These are phyloP conservation scores for Cladophialophora chaetospira DNA, from an alignment of 2,329 filamentous ascomycete species.

Conservation along the genomic window DNA sequence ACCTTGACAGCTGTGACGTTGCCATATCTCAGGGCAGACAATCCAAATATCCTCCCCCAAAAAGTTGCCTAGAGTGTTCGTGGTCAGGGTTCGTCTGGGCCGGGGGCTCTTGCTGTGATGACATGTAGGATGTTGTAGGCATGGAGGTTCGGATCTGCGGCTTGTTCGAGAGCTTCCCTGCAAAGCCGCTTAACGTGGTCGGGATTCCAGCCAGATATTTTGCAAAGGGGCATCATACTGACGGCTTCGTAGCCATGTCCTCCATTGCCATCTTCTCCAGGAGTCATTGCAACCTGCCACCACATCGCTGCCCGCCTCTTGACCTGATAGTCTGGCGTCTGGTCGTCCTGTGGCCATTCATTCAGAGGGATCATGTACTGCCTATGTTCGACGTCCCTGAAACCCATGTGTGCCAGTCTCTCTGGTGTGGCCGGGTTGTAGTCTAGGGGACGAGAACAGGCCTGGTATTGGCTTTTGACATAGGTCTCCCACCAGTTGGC, in stretches of 20 bases:
- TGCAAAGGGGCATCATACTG: constrained; percentile 71
- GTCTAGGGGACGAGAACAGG: constrained; percentile 64
- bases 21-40: too few relatives aligned
- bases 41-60: too few relatives aligned
- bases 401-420: constrained; percentile 70
- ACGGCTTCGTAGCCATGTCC: constrained; percentile 62
- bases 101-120: constrained; percentile 32
- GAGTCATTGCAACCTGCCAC: constrained; percentile 78
- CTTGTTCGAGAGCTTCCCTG: constrained; percentile 65
- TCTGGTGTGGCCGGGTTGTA: constrained; percentile 61
- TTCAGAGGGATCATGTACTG: constrained; percentile 72
- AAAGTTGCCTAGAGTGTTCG: too few relatives aligned
- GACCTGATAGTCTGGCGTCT: too few relatives aligned
- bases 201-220: constrained; percentile 61
- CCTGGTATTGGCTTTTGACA: constrained; percentile 68
- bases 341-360: constrained; percentile 67
- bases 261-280: constrained; percentile 48
- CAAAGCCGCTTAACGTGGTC: constrained; percentile 66
- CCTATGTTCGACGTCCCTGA: constrained; percentile 74
- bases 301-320: constrained; percentile 71
- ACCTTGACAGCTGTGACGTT: too few relatives aligned
- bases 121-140: constrained; percentile 64
- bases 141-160: constrained; percentile 67
- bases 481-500: constrained; percentile 65
- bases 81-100: constrained; percentile 3